phyloP scores from a whole-genome alignment of 345 rosid species.

The Angophora floribunda region DNA sequence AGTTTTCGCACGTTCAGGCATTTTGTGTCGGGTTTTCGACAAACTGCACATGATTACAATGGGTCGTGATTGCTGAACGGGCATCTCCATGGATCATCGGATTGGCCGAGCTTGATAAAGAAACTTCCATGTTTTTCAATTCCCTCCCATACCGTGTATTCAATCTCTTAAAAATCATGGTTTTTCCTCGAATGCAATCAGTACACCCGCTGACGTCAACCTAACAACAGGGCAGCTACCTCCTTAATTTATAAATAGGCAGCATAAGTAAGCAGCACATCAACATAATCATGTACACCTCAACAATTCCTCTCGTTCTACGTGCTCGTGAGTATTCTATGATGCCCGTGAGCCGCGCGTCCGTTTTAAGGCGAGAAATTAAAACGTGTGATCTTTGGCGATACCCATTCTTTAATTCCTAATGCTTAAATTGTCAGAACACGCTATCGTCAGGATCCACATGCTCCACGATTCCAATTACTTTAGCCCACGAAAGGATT shows the following conservation, averaged over 20 bases:
- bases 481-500: background rate
- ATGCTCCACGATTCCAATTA: background rate
- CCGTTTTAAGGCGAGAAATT: background rate
- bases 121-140: background rate
- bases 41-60: background rate
- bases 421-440: background rate
- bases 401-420: background rate
- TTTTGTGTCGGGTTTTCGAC: background rate
- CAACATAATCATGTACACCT: background rate
- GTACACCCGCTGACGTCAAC: background rate
- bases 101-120: background rate
- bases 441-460: background rate
- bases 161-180: background rate
- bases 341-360: background rate
- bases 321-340: background rate
- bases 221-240: background rate
- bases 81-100: background rate
- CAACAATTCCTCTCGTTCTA: background rate
- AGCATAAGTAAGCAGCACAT: background rate
- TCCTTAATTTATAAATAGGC: background rate
- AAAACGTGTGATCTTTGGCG: background rate
- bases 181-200: background rate
- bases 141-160: background rate
- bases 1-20: background rate
- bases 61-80: background rate